Evolutionary conservation across 75 land plant species (phyloP).

Genomic region (Cunninghamia lanceolata): DNA sequence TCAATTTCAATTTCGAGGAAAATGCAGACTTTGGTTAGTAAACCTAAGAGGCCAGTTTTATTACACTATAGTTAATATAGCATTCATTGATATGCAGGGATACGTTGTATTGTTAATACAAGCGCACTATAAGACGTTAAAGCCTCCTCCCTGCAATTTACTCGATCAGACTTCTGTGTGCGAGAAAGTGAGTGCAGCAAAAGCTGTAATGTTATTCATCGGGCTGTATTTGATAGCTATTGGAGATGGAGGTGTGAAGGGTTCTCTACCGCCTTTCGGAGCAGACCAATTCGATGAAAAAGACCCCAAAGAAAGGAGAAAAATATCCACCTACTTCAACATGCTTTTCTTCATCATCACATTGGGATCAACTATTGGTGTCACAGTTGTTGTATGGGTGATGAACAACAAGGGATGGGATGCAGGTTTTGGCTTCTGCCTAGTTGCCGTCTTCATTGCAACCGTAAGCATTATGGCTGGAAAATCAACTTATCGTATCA

Average conservation of each 20-base stretch:
- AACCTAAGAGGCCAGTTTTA: no score
- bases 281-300: constrained; percentile 83
- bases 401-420: constrained; percentile 74
- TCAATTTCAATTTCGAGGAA: no score
- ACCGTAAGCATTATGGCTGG: constrained; percentile 56
- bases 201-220: neutral
- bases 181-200: constrained; percentile 19
- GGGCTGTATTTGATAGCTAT: constrained; percentile 75
- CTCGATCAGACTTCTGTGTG: constrained; percentile 2
- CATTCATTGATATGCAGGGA: neutral
- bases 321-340: constrained; percentile 83
- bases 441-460: constrained; percentile 56
- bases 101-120: constrained; percentile 19
- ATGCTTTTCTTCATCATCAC: constrained; percentile 79
- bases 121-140: constrained; percentile 16
- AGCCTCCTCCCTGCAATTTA: constrained; percentile 19
- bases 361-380: constrained; percentile 62
- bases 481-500: constrained; percentile 47
- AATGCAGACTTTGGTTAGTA: no score
- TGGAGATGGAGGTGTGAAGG: constrained; percentile 81
- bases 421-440: constrained; percentile 79
- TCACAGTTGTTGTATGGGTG: constrained; percentile 79
- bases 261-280: constrained; percentile 71
- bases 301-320: constrained; percentile 51
- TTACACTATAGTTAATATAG: no score